Base-by-base conservation (phyloP, 2,329 filamentous ascomycete genomes). In the Penicillium crustosum region DNA sequence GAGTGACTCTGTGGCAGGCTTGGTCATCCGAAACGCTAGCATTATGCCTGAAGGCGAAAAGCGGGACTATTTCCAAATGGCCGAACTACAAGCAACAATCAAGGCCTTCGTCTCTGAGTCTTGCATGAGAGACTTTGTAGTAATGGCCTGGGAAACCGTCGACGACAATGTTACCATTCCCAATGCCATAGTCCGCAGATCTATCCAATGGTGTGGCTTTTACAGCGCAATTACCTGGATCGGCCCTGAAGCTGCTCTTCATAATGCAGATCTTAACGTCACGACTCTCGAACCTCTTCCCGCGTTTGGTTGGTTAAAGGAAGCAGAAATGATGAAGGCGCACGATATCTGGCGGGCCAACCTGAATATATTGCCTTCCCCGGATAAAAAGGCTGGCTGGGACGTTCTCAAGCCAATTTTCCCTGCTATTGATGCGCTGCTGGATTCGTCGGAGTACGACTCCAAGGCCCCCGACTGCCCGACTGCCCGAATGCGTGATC, bases 271-370 rank as follows among this genome's bases (percentile, higher is more conserved):
- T 6, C 49, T 70, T 10, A 75, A 75, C 33, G 60, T 62, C 25
- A 70, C 73, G 12, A 63, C 61, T 9, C 50, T 60, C 0, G 73
- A 79, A 56, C 79, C 79, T 13, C 68, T 81, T 4, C 75, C 78
- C 6, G 77, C 79, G 2, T 77, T 81, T 55, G 73, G 76, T 50
- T 81, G 77, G 77, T 59, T 81, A 54, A 81, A 81, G 60, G 75
- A 78, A 42, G 68, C 73, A 12, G 69, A 74, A n/a, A 72, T 78
- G 15, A 80, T 80, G 71, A 71, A 74, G 38, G 61, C 70, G 0
- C 79, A 81, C 49, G 74, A 78, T 39, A 65, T 57, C 31, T 81
- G 78, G 77, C 73, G 72, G 45, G 68, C 66, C 2, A 76, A 76
- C 49, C 33, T 60, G 23, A 60, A 67, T 2, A 59, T 75, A 13